These are phyloP conservation scores for Sporothrix dimorphospora DNA, from an alignment of 2,329 filamentous ascomycete species.

Conservation along the genomic window DNA sequence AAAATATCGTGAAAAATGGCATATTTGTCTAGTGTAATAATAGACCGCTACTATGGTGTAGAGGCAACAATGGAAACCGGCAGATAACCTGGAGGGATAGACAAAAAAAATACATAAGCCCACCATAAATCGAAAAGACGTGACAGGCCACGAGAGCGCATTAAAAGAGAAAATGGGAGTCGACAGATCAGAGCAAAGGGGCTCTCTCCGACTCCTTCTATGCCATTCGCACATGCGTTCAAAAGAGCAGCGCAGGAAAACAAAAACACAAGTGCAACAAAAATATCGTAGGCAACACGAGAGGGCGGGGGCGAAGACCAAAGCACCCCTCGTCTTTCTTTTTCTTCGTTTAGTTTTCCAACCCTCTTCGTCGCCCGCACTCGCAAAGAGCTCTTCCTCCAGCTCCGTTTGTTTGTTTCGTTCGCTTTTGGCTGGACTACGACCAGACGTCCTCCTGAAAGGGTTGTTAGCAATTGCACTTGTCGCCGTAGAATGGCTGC, in stretches of 20 bases:
- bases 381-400: background rate
- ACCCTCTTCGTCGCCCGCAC: background rate
- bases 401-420: slow-evolving; percentile 18
- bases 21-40: slow-evolving; percentile 7
- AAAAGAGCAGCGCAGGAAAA: slow-evolving; percentile 1
- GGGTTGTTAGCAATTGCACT: slow-evolving; percentile 23
- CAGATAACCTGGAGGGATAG: background rate
- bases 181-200: slow-evolving; percentile 7
- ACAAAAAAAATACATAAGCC: slow-evolving; percentile 3
- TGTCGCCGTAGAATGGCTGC: too few relatives aligned
- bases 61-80: slow-evolving; percentile 15
- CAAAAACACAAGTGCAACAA: background rate
- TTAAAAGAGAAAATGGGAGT: background rate
- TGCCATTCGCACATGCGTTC: slow-evolving; percentile 17
- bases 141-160: slow-evolving; percentile 15
- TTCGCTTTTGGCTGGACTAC: slow-evolving; percentile 42
- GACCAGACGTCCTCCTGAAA: slow-evolving; percentile 73
- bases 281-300: slow-evolving; percentile 3
- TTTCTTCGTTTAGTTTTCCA: slow-evolving; percentile 6
- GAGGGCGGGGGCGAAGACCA: background rate
- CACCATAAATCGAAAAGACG: slow-evolving; percentile 9
- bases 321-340: background rate
- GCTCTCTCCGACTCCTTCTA: slow-evolving; percentile 29
- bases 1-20: background rate
- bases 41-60: background rate